phyloP scores from a whole-genome alignment of 2,329 filamentous ascomycete species.

The Aspergillus texensis region DNA sequence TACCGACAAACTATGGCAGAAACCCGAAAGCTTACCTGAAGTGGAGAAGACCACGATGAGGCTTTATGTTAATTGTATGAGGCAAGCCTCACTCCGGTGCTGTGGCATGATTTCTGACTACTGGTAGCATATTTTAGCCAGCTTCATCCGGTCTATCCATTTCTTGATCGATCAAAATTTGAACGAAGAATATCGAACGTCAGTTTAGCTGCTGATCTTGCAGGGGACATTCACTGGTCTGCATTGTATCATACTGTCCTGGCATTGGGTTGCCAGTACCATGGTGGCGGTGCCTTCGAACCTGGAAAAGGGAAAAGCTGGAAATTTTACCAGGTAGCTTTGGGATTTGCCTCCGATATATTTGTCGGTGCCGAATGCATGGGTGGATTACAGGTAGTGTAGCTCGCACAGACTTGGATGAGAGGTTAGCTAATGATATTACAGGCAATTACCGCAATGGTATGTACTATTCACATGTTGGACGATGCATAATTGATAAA shows the following conservation, averaged over 20 bases:
- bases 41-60: not conserved
- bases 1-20: not conserved
- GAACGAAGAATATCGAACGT: conserved; percentile 46
- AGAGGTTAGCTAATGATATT: not conserved
- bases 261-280: conserved; percentile 41
- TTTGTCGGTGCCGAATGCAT: conserved; percentile 28
- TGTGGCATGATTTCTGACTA: not conserved
- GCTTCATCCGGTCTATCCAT: conserved; percentile 44
- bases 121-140: conserved; percentile 42
- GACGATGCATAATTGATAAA: not conserved
- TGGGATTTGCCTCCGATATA: conserved; percentile 27
- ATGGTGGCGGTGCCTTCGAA: conserved; percentile 40
- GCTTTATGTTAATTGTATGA: not conserved
- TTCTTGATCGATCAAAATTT: conserved; percentile 41
- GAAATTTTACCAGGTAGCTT: conserved; percentile 26
- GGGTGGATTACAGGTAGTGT: conserved; percentile 19
- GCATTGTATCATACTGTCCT: conserved; percentile 42
- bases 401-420: not conserved
- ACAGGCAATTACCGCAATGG: conserved; percentile 32
- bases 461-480: not conserved
- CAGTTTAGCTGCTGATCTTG: conserved; percentile 53
- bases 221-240: conserved; percentile 54
- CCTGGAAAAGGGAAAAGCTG: conserved; percentile 42
- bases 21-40: not conserved
- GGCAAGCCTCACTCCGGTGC: not conserved